phyloP scores from a whole-genome alignment of 805 yeast species.

The Yamadazyma tumulicola region DNA sequence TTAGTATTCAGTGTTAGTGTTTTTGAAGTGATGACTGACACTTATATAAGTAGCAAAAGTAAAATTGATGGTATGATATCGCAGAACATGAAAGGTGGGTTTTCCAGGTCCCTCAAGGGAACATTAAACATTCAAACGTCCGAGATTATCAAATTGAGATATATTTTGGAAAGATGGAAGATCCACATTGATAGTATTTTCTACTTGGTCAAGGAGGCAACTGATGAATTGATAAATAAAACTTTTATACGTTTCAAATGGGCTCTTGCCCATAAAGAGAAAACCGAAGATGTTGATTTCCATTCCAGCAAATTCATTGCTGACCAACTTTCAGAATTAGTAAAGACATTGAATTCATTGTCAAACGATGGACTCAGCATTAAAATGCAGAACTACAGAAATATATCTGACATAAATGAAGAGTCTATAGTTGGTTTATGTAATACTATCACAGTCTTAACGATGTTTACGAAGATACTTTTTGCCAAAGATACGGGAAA shows the following conservation, averaged over 20 bases:
- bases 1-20: conserved; percentile 33
- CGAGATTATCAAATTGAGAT: conserved; percentile 35
- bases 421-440: conserved; percentile 55
- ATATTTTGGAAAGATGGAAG: conserved; percentile 50
- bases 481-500: conserved; percentile 26
- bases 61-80: conserved; percentile 19
- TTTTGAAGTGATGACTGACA: conserved; percentile 46
- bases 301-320: conserved; percentile 26
- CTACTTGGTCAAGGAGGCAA: neutral
- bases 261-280: conserved; percentile 29
- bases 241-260: conserved; percentile 22
- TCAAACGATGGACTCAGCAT: conserved; percentile 19
- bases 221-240: neutral
- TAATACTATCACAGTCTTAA: conserved; percentile 67
- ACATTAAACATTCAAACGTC: conserved; percentile 33
- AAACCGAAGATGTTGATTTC: conserved; percentile 27
- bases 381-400: conserved; percentile 53
- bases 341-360: conserved; percentile 9
- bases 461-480: conserved; percentile 56
- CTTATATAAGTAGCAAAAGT: conserved; percentile 30
- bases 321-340: conserved; percentile 19
- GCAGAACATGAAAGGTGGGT: conserved; percentile 14
- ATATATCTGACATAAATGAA: conserved; percentile 54
- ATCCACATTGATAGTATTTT: conserved; percentile 7
- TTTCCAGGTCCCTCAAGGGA: conserved; percentile 22